phyloP scores from a whole-genome alignment of 768 basidiomycete genomes.

The Auriscalpium orientale region DNA sequence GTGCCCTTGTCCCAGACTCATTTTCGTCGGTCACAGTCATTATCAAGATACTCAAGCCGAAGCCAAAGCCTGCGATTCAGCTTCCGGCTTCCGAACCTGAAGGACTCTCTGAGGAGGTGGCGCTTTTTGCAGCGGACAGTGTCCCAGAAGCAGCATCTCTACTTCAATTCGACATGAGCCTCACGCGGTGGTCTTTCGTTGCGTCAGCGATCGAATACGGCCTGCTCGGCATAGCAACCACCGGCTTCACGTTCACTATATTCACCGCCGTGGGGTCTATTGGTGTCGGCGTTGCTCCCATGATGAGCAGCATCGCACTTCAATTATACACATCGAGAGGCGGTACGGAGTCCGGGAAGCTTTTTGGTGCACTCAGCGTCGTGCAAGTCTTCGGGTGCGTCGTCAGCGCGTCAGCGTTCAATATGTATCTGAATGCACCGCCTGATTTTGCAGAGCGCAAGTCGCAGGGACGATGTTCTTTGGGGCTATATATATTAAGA shows the following conservation, averaged over 20 bases:
- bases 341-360: constrained; percentile 56
- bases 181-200: no score
- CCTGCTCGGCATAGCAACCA: no score
- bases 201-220: no score
- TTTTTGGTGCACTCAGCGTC: constrained; percentile 79
- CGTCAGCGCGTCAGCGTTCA: not conserved
- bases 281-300: constrained; percentile 50
- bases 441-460: constrained; percentile 46
- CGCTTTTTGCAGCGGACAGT: no score
- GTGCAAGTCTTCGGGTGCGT: constrained; percentile 58
- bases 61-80: not conserved
- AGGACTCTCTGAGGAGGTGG: not conserved
- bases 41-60: not conserved
- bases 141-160: no score
- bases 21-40: not conserved
- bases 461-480: constrained; percentile 69
- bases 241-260: not conserved
- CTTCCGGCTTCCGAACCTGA: not conserved
- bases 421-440: constrained; percentile 1
- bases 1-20: no score
- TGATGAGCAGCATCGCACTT: constrained; percentile 64
- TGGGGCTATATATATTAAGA: constrained; percentile 62
- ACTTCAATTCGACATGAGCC: no score
- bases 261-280: not conserved
- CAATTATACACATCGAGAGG: constrained; percentile 50